A percentile compares a stretch with the other conserved stretches of the same genome.
These are phyloP conservation scores for Ceratocystis huliohia DNA, from an alignment of 2,329 filamentous ascomycete species.

Conservation along the genomic window DNA sequence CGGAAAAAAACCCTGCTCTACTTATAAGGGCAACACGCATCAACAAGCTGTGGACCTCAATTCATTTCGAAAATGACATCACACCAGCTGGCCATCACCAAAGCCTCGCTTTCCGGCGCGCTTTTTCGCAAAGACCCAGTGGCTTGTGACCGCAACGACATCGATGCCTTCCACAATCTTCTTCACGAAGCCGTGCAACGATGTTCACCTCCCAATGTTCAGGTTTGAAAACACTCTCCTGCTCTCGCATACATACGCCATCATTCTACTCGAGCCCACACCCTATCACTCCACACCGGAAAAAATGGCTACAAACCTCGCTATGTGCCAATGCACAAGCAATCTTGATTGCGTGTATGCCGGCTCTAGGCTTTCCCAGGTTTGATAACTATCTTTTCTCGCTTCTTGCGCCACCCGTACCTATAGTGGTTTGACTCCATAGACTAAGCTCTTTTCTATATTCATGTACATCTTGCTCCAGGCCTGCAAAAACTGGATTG, in stretches of 20 bases:
- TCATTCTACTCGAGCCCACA: not conserved
- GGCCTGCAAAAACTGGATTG: conserved; percentile 81
- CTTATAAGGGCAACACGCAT: not conserved
- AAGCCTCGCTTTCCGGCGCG: conserved; percentile 61
- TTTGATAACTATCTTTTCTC: conserved; percentile 22
- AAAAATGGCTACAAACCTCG: conserved; percentile 1
- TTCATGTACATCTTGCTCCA: conserved; percentile 31
- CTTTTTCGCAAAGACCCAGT: conserved; percentile 63
- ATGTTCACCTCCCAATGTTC: conserved; percentile 71
- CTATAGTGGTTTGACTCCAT: conserved; percentile 12
- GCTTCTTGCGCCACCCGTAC: conserved; percentile 2
- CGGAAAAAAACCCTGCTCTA: not conserved
- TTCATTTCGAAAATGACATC: conserved; percentile 30
- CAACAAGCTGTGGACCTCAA: not conserved
- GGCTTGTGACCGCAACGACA: conserved; percentile 53
- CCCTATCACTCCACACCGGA: not conserved
- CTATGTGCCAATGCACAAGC: not conserved
- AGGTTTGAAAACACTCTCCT: conserved; percentile 54
- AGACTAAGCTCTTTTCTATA: conserved; percentile 30
- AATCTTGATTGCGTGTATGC: conserved; percentile 10
- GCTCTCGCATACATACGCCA: conserved; percentile 21
- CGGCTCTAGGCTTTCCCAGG: conserved; percentile 19
- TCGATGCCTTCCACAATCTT: conserved; percentile 54
- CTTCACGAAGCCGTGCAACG: conserved; percentile 52
- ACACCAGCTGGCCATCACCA: conserved; percentile 62